Conservation (phyloP, 2,329 filamentous ascomycete genomes). For the Emergomyces pasteurianus region DNA sequence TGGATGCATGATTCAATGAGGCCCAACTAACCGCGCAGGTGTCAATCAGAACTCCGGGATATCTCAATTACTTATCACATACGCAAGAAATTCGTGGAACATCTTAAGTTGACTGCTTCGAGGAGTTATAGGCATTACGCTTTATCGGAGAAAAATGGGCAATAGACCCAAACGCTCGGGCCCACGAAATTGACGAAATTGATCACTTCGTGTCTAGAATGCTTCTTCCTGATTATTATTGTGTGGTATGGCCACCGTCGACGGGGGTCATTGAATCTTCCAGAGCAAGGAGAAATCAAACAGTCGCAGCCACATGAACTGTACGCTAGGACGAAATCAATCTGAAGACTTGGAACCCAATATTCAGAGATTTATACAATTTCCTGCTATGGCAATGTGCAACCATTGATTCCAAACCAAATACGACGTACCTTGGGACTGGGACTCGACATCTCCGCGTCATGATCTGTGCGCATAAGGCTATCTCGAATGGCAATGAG, state of each 20-base stretch:
- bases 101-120: constrained; percentile 23
- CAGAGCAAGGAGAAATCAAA: constrained; percentile 5
- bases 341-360: constrained; percentile 10
- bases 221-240: constrained; percentile 19
- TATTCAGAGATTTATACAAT: constrained; percentile 19
- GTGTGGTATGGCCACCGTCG: constrained; percentile 18
- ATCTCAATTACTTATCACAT: constrained; percentile 11
- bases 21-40: background rate
- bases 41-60: background rate
- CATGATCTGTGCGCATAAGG: constrained; percentile 17
- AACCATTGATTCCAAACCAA: constrained; percentile 15
- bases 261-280: constrained; percentile 4
- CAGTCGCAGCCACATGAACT: constrained; percentile 2
- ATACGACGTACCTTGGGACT: constrained; percentile 22
- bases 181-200: constrained; percentile 26
- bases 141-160: constrained; percentile 16
- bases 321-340: constrained; percentile 1
- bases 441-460: constrained; percentile 18
- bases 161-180: constrained; percentile 17
- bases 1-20: constrained; percentile 27
- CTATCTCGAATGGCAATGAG: constrained; percentile 18
- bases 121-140: constrained; percentile 26
- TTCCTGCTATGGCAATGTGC: constrained; percentile 23
- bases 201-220: constrained; percentile 25
- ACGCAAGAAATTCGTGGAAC: constrained; percentile 24